Percentiles rank a stretch among this genome's conserved stretches.
Evolutionary conservation across 2,329 filamentous ascomycete species (phyloP).

Genomic region (Fusarium torreyae): DNA sequence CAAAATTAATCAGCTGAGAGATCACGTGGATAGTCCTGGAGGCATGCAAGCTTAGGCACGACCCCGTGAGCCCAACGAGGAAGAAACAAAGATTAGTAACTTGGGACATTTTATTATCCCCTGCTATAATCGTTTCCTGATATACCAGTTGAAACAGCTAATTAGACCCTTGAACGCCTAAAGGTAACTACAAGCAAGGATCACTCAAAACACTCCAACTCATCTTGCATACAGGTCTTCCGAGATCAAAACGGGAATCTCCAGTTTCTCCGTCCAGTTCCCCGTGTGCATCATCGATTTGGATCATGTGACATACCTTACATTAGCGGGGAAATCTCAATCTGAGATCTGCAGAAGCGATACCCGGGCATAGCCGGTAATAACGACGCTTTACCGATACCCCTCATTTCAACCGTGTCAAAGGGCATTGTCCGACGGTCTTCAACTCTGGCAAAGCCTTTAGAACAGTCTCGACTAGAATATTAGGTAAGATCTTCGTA

Average conservation of each 20-base stretch:
- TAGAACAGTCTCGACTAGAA: neutral
- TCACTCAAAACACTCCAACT: too few relatives aligned
- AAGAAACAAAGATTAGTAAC: too few relatives aligned
- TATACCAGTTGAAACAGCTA: too few relatives aligned
- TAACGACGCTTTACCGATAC: constrained; percentile 1
- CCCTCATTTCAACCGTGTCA: constrained; percentile 4
- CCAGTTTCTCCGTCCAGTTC: constrained; percentile 1
- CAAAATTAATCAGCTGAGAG: neutral
- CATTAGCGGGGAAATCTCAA: constrained; percentile 11
- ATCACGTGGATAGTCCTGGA: neutral
- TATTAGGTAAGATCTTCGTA: neutral
- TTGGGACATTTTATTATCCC: too few relatives aligned
- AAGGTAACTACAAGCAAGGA: too few relatives aligned
- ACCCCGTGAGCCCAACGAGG: too few relatives aligned
- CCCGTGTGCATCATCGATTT: constrained; percentile 10
- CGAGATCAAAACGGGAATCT: neutral
- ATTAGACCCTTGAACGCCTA: too few relatives aligned
- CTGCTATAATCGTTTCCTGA: too few relatives aligned
- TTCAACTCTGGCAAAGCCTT: neutral
- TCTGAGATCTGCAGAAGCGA: constrained; percentile 39
- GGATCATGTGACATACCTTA: neutral
- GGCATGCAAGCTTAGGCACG: too few relatives aligned
- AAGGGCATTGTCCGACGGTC: neutral
- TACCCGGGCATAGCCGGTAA: constrained; percentile 30
- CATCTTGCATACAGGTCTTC: too few relatives aligned